These are phyloP conservation scores for Prunus kanzakura DNA, from an alignment of 306 rosid species.

Conservation along the genomic window DNA sequence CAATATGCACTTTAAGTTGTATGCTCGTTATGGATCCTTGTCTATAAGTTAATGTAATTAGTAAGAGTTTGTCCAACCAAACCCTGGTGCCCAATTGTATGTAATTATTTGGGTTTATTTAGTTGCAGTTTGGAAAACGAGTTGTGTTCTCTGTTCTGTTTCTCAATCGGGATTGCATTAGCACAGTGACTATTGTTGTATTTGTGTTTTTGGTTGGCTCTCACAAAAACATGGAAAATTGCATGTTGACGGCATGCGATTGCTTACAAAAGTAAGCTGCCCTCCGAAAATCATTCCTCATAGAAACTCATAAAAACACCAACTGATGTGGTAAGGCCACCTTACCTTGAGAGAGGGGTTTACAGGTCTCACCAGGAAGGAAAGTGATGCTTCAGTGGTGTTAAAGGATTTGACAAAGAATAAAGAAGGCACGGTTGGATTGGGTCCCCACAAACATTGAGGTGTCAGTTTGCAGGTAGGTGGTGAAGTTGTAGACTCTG, in stretches of 20 bases:
- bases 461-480: slow-evolving; percentile 64
- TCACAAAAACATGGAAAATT: background rate
- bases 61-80: slow-evolving; percentile 49
- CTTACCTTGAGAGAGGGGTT: background rate
- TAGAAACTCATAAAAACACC: background rate
- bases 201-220: background rate
- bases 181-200: background rate
- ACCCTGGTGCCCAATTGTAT: slow-evolving; percentile 27
- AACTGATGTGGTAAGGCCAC: background rate
- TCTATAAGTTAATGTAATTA: slow-evolving; percentile 70
- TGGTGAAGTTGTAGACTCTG: slow-evolving; percentile 51
- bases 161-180: background rate
- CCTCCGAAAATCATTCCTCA: background rate
- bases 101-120: slow-evolving; percentile 27
- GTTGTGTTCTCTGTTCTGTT: slow-evolving; percentile 13
- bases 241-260: background rate
- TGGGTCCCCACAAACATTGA: slow-evolving; percentile 31
- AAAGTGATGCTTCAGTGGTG: slow-evolving; percentile 5
- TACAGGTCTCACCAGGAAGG: background rate
- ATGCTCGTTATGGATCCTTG: slow-evolving; percentile 48
- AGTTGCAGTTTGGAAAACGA: slow-evolving; percentile 17
- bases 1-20: slow-evolving; percentile 48
- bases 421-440: background rate
- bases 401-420: background rate
- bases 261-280: background rate